phyloP scores from a whole-genome alignment of 1,284 basidiomycete genomes.

The Sanghuangporus sanghuang region DNA sequence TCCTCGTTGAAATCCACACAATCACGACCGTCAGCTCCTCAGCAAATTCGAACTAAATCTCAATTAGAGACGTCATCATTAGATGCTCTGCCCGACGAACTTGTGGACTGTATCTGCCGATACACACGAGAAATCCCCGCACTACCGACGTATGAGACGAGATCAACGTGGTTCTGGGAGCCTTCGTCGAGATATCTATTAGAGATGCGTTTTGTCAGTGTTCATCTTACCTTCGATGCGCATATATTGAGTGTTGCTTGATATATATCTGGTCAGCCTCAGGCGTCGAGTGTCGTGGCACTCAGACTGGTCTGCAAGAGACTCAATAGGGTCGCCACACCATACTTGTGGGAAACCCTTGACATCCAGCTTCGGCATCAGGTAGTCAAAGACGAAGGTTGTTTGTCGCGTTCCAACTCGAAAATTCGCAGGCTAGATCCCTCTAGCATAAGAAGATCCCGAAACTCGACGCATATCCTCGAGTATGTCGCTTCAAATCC shows the following conservation, averaged over 20 bases:
- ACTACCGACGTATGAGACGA: neutral
- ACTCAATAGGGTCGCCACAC: neutral
- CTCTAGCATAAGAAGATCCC: neutral
- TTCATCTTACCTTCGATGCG: neutral
- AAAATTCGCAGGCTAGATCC: neutral
- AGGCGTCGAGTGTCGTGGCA: neutral
- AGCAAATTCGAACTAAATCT: neutral
- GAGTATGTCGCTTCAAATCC: constrained; percentile 4
- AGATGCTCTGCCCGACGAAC: neutral
- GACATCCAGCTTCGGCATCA: neutral
- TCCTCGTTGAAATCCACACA: neutral
- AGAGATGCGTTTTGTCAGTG: neutral
- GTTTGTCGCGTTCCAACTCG: neutral
- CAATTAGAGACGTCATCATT: neutral
- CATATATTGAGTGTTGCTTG: neutral
- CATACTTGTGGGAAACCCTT: neutral
- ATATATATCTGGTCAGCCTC: neutral
- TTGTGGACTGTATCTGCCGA: neutral
- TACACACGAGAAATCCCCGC: neutral
- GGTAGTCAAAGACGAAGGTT: neutral
- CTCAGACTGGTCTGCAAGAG: neutral
- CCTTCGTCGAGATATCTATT: constrained; percentile 2
- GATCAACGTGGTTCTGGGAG: neutral
- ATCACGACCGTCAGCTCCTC: neutral
- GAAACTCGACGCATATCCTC: neutral